phyloP scores from a whole-genome alignment of 192 early-diverging fungal genomes.

The Linnemannia elongata region DNA sequence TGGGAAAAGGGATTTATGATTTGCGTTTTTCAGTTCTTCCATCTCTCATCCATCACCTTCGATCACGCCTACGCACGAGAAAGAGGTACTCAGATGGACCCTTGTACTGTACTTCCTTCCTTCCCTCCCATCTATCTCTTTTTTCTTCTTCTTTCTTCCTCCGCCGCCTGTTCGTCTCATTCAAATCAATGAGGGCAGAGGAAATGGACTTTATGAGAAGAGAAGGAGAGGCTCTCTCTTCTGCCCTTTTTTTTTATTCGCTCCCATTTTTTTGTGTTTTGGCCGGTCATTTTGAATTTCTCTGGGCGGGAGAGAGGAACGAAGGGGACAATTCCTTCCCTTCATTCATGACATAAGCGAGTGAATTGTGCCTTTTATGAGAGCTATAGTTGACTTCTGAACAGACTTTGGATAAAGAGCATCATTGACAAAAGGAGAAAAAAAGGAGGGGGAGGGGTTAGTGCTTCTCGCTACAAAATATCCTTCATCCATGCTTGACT shows the following conservation, averaged over 20 bases:
- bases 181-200: not conserved
- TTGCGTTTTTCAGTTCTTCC: not conserved
- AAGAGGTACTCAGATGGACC: no score
- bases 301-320: not conserved
- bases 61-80: no score
- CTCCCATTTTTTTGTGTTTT: not conserved
- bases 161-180: not conserved
- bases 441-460: not conserved
- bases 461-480: not conserved
- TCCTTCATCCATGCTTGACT: not conserved
- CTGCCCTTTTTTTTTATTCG: not conserved
- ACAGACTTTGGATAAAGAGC: not conserved
- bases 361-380: not conserved
- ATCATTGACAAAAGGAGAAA: not conserved
- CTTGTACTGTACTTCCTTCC: not conserved
- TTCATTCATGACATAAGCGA: not conserved
- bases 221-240: not conserved
- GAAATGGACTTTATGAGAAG: not conserved
- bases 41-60: not conserved
- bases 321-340: not conserved
- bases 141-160: not conserved
- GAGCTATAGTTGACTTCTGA: not conserved
- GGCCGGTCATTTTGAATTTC: not conserved
- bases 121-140: not conserved
- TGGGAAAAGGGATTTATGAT: not conserved